Evolutionary conservation across 2,329 filamentous ascomycete species (phyloP), one percentile per base, ranked within the genome.

Genomic region (Drechslerella stenobrocha): DNA sequence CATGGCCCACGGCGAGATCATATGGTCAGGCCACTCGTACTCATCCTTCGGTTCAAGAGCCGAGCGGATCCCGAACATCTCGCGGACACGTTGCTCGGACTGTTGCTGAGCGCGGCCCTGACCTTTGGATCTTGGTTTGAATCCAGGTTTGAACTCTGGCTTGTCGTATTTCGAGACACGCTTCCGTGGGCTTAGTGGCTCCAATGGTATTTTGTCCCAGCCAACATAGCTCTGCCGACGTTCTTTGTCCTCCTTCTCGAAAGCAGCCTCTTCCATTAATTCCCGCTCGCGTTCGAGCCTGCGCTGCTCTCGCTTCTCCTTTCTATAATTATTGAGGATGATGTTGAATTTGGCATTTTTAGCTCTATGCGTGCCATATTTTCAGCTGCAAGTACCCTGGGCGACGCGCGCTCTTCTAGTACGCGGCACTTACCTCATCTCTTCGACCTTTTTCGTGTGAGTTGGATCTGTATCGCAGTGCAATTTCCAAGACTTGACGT

Each of bases 381-480:
- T 37, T 37, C 11, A 32, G 30, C 34, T 37, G 3, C 3, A 13
- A 13, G 11, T 13, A 37, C 3, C 3, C 15, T 15, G 34, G 3
- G 3, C 3, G 34, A 7, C 47, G 26, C 22, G 11, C n/a, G n/a
- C n/a, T n/a, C n/a, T n/a, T n/a, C n/a, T n/a, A n/a, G n/a, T n/a
- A n/a, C n/a, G n/a, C n/a, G n/a, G n/a, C n/a, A n/a, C 52, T 65
- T 44, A 65, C 60, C 56, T 23, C 8, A 28, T 24, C n/a, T 24
- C 30, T 1, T 22, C n/a, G 2, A 40, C 18, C 4, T 26, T 8
- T 6, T 3, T 13, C 2, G 40, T 44, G 7, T 66, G 61, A n/a
- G 18, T 26, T 13, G 23, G 1, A 13, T 66, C 61, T 2, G 23
- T 52, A 13, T 23, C 28, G 37, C 53, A 58, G 42, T 66, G 61